Evolutionary conservation across 2,329 filamentous ascomycete genomes (phyloP), one percentile per base, ranked within the genome.

Genomic region (Aspergillus vadensis): DNA sequence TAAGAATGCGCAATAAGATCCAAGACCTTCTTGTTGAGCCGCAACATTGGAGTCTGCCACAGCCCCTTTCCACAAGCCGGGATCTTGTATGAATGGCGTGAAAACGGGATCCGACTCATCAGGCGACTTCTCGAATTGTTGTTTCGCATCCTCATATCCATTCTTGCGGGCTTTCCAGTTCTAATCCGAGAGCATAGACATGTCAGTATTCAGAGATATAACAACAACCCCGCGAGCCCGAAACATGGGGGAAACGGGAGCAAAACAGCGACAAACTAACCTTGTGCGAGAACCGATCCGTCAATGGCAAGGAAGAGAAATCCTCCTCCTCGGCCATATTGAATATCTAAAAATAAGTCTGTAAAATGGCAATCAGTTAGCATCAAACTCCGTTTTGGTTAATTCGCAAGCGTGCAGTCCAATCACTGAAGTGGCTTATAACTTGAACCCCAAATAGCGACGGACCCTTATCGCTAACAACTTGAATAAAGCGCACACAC

Each of bases 131-230:
- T 92, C 89, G 76, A 99, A 98, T 67, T 89, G 86, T 76, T 95
- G 93, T 43, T 90, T 86, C 19, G 92, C 93, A 67, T 95, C 92
- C 83, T 99, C 95, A 75, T 98, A 99, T 56, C 88, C 95, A 73
- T 87, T 88, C 80, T 99, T 99, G 72, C 95, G 87, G 44, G 96
- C 93, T 84, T 99, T 99, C 95, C 95, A 99, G 72, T 91, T 86
- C 90, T 91, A 70, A 32, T 44, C 39, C 15, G 15, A 56, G 56
- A 21, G 25, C 32, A 14, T 5, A 21, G 52, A 56, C 14, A 41
- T 27, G 63, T 66, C 48, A 57, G 63, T 74, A 65, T 74, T 67
- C 57, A 39, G 44, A 8, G 2, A 27, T 27, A 36, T 36, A 36
- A 15, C 0, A 36, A 25, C 47, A 32, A 17, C 43, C 43, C 48